Evolutionary conservation across 345 rosid species (phyloP), one percentile per base, ranked within the genome.

Genomic region (Citrus glauca): DNA sequence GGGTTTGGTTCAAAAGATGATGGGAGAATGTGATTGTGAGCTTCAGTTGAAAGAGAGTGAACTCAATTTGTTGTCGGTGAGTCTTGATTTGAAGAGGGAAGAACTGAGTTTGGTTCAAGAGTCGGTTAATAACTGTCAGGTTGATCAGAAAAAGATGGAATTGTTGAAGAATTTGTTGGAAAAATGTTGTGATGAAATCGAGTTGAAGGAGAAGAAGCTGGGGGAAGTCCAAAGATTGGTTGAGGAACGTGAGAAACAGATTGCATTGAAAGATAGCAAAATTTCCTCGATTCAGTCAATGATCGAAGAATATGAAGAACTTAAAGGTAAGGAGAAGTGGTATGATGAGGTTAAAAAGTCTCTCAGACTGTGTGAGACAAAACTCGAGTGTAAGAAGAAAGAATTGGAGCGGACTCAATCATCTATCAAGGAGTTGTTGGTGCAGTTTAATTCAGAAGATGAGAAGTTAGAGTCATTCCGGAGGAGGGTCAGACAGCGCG

Each of bases 391-490:
- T 20, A 20, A 71, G 33, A 17, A 33, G 61, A 22, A 71, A 60
- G 35, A 71, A 10, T 33, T 53, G 63, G 38, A 53, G 74, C 32
- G 32, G 11, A 50, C 85, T 32, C 66, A 82, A 9, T 66, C 32
- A 28, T 76, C 79, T 68, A 32, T 81, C 16, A 2, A 42, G 13
- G 63, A 64, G 50, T 71, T 64, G 77, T 72, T 79, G 64, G 65
- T 57, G 8, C 77, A 83, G 63, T 81, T 80, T 9, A 40, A 45
- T 16, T 60, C 63, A 37, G 27, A 76, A 72, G 74, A 71, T 79
- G 40, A 65, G 50, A 64, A 83, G 33, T 68, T 86, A 62, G 69
- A 53, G 57, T 53, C 57, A 53, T 11, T 45, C 5, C 16, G 69
- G 55, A 45, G 13, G 28, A n/a, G 7, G 40, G 40, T 76, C 45